These are phyloP conservation scores for Boletus eberwhitei DNA, from an alignment of 768 basidiomycete genomes.

Conservation along the genomic window DNA sequence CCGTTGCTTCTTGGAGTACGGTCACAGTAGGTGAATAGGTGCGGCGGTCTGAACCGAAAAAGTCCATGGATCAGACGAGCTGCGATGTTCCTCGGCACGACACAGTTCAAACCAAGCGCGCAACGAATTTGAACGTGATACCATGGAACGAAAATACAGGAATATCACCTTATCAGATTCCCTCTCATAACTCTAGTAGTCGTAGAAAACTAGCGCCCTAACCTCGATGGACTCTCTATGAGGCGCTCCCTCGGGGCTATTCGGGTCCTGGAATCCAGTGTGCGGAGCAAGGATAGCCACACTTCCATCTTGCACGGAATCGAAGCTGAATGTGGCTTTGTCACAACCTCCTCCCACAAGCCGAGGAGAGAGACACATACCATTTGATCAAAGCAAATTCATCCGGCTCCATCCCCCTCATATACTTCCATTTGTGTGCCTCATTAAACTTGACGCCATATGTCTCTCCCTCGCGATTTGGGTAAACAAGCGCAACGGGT, in stretches of 20 bases:
- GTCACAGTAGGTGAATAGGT: not conserved
- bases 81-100: not conserved
- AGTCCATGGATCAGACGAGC: too few species aligned
- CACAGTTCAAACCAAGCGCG: too few species aligned
- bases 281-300: constrained; percentile 33
- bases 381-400: constrained; percentile 49
- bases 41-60: not conserved
- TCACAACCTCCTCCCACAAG: not conserved
- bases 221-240: constrained; percentile 35
- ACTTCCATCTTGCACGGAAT: constrained; percentile 36
- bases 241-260: constrained; percentile 28
- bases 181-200: constrained; percentile 7
- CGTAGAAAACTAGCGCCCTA: constrained; percentile 36
- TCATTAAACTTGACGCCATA: constrained; percentile 38
- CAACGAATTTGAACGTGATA: not conserved
- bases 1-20: too few species aligned
- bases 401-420: constrained; percentile 42
- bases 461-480: constrained; percentile 44
- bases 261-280: constrained; percentile 34
- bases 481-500: constrained; percentile 37
- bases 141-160: not conserved
- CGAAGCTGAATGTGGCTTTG: constrained; percentile 21
- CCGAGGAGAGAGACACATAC: constrained; percentile 23
- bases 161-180: not conserved
- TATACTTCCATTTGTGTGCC: constrained; percentile 44